Evolutionary conservation across 371 early-diverging fungal genomes (phyloP).

Genomic region (Mortierella sp.): DNA sequence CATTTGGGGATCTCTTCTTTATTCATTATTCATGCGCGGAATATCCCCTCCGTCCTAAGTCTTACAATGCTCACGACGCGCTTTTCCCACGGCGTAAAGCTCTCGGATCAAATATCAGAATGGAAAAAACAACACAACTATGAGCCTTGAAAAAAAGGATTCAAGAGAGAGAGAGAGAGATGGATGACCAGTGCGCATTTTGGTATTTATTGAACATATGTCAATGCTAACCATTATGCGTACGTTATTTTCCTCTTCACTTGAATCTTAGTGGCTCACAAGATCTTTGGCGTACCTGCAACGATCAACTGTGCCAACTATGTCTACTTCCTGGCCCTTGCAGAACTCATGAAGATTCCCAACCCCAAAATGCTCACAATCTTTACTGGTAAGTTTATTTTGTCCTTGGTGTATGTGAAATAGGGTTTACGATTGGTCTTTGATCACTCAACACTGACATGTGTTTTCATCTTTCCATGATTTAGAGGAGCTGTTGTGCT

Average conservation of each 20-base stretch:
- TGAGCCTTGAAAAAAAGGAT: not conserved
- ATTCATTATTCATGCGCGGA: not conserved
- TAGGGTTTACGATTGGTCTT: not conserved
- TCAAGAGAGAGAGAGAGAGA: not conserved
- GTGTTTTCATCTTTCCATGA: not conserved
- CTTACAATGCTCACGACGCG: not conserved
- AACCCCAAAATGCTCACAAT: constrained; percentile 80
- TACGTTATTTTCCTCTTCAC: not conserved
- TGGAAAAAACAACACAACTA: not conserved
- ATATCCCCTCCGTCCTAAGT: not conserved
- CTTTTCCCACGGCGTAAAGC: too few species aligned
- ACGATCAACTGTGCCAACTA: constrained; percentile 97
- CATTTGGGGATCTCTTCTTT: not conserved
- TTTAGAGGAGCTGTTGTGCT: constrained; percentile 86
- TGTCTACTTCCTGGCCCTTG: constrained; percentile 93
- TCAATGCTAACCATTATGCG: not conserved
- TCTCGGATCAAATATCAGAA: not conserved
- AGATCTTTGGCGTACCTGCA: constrained; percentile 91
- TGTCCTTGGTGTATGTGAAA: not conserved
- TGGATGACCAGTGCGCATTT: not conserved
- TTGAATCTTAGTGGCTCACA: constrained; percentile 84
- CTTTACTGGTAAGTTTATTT: constrained; percentile 72
- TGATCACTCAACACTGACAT: not conserved
- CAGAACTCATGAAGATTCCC: constrained; percentile 79
- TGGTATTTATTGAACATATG: not conserved